Evolutionary conservation across 768 basidiomycete genomes (phyloP).

Genomic region (Rhizopogon roseolus): DNA sequence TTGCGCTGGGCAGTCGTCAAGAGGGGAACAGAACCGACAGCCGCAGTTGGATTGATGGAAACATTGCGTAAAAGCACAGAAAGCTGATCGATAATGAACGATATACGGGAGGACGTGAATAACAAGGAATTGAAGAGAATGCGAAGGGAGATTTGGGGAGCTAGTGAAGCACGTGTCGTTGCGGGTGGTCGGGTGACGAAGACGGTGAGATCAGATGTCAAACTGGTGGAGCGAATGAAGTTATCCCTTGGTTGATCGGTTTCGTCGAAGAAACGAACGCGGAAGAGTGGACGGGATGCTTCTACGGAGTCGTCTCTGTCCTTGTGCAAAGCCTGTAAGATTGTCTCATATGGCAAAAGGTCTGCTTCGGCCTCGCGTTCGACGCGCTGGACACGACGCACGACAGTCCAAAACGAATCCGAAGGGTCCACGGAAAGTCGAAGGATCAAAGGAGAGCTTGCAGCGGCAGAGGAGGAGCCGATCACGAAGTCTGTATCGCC

Average conservation of each 20-base stretch:
- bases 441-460: constrained; percentile 77
- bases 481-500: constrained; percentile 93
- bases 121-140: constrained; percentile 93
- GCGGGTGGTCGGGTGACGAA: constrained; percentile 75
- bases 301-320: constrained; percentile 57
- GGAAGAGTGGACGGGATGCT: constrained; percentile 62
- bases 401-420: constrained; percentile 87
- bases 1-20: constrained; percentile 66
- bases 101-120: constrained; percentile 76
- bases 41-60: constrained; percentile 58
- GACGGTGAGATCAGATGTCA: constrained; percentile 90
- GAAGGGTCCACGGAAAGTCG: constrained; percentile 77
- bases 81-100: constrained; percentile 81
- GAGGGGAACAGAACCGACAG: constrained; percentile 77
- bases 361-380: constrained; percentile 82
- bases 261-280: constrained; percentile 96
- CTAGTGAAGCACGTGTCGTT: constrained; percentile 63
- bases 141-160: constrained; percentile 73
- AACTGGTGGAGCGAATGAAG: constrained; percentile 74
- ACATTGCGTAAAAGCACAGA: constrained; percentile 71
- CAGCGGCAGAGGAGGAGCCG: constrained; percentile 76
- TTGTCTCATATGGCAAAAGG: constrained; percentile 72
- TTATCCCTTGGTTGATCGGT: constrained; percentile 69
- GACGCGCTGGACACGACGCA: constrained; percentile 78
- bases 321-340: constrained; percentile 64